phyloP scores from a whole-genome alignment of 805 yeast genomes.

The Wickerhamomyces canadensis region DNA sequence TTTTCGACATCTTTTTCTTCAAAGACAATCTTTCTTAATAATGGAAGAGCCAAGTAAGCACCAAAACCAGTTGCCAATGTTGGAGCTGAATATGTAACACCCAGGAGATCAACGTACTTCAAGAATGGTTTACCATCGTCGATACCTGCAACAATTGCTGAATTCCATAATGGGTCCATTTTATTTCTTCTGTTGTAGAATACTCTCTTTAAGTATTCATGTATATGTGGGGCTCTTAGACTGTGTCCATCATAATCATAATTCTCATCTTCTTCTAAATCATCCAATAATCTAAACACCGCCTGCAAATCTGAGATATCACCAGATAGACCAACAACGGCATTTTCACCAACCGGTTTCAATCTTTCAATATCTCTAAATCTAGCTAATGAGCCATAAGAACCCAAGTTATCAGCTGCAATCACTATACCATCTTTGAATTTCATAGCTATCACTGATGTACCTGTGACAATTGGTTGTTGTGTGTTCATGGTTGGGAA shows the following conservation, averaged over 20 bases:
- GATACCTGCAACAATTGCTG: constrained; percentile 85
- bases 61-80: constrained; percentile 96
- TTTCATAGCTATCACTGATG: constrained; percentile 89
- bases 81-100: constrained; percentile 85
- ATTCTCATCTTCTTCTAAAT: constrained; percentile 69
- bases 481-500: constrained; percentile 84
- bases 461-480: constrained; percentile 93
- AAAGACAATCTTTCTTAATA: constrained; percentile 80
- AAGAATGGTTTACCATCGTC: constrained; percentile 70
- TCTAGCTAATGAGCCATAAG: constrained; percentile 90
- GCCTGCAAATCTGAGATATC: constrained; percentile 93
- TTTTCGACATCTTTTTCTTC: constrained; percentile 68
- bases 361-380: constrained; percentile 83
- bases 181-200: constrained; percentile 85
- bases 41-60: constrained; percentile 87
- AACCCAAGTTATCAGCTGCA: constrained; percentile 92
- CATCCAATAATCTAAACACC: constrained; percentile 66
- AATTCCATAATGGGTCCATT: constrained; percentile 96
- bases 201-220: constrained; percentile 79
- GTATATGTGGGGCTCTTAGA: constrained; percentile 81
- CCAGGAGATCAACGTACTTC: constrained; percentile 84
- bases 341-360: constrained; percentile 74
- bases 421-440: constrained; percentile 84
- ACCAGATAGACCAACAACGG: constrained; percentile 91
- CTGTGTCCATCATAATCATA: constrained; percentile 69